Conservation (phyloP, 192 early-diverging fungal genomes). For the Backusella luteola region DNA sequence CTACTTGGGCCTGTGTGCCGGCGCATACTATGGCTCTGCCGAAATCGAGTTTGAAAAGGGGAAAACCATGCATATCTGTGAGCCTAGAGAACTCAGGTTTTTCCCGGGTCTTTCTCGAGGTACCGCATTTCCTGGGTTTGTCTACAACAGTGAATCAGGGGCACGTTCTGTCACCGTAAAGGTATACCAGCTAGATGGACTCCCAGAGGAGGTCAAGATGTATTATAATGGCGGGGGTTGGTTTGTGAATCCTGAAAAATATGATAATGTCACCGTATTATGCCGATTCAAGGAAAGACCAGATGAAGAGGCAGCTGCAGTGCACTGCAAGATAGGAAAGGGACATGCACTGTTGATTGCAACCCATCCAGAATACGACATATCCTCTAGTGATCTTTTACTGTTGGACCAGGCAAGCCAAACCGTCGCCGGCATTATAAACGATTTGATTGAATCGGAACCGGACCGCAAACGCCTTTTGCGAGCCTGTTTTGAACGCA, state of each 20-base stretch:
- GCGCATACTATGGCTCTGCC: conserved; percentile 75
- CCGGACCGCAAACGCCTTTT: conserved; percentile 51
- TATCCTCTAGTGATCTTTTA: conserved; percentile 48
- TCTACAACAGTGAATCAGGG: conserved; percentile 77
- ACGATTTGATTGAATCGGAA: conserved; percentile 48
- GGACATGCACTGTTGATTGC: conserved; percentile 74
- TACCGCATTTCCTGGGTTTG: conserved; percentile 78
- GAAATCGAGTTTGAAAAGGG: conserved; percentile 81
- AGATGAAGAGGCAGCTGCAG: conserved; percentile 54
- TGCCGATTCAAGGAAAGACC: conserved; percentile 39
- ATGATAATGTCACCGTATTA: conserved; percentile 35
- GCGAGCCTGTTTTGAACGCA: conserved; percentile 54
- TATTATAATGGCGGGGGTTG: conserved; percentile 78
- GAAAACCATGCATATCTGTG: conserved; percentile 62
- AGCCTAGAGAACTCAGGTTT: conserved; percentile 71
- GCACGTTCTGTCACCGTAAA: conserved; percentile 59
- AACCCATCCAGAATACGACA: conserved; percentile 82
- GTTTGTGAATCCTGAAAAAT: conserved; percentile 49
- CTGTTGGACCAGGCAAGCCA: conserved; percentile 53
- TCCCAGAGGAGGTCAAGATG: conserved; percentile 27
- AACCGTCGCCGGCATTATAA: conserved; percentile 40
- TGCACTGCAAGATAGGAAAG: conserved; percentile 65
- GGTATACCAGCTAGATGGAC: conserved; percentile 25
- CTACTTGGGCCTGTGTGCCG: conserved; percentile 93
- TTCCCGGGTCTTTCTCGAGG: conserved; percentile 70